A percentile compares a stretch with the other conserved stretches of the same genome.
Conservation (phyloP, 2,329 filamentous ascomycete genomes). For the Fusarium acutatum region DNA sequence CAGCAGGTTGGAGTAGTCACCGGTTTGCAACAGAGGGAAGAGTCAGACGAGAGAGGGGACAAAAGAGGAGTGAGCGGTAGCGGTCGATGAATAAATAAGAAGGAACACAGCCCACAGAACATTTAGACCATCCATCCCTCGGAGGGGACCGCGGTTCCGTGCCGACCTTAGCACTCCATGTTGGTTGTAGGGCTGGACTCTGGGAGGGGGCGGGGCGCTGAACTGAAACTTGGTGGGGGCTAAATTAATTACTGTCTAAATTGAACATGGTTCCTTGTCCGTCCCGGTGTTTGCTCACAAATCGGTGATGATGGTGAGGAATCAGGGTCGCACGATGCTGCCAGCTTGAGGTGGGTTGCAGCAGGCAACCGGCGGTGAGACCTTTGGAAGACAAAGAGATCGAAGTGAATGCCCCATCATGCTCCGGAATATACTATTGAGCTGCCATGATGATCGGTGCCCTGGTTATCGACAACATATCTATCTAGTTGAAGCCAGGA, state of each 20-base stretch:
- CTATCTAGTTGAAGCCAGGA: not conserved
- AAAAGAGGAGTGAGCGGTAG: not conserved
- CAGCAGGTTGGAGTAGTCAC: not conserved
- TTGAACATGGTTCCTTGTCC: conserved; percentile 10
- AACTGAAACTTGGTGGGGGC: conserved; percentile 34
- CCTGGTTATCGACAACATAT: not conserved
- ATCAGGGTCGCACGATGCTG: not conserved
- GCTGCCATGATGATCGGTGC: not conserved
- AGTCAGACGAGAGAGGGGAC: not conserved
- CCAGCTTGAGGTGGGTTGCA: not conserved
- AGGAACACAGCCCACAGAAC: not conserved
- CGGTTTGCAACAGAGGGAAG: not conserved
- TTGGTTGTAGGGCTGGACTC: conserved; percentile 38
- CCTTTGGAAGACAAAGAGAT: not conserved
- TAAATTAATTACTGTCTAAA: not conserved
- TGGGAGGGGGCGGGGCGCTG: conserved; percentile 12
- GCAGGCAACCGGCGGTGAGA: conserved; percentile 12
- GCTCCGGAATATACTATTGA: not conserved
- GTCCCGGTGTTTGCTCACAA: not conserved
- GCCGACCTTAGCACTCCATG: not conserved
- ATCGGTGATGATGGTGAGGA: not conserved
- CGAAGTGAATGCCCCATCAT: not conserved
- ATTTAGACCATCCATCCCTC: not conserved
- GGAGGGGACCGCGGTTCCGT: conserved; percentile 2
- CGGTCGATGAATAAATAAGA: conserved; percentile 2